Conservation (phyloP, 1,284 basidiomycete genomes). For the Trichosporon sp. region DNA sequence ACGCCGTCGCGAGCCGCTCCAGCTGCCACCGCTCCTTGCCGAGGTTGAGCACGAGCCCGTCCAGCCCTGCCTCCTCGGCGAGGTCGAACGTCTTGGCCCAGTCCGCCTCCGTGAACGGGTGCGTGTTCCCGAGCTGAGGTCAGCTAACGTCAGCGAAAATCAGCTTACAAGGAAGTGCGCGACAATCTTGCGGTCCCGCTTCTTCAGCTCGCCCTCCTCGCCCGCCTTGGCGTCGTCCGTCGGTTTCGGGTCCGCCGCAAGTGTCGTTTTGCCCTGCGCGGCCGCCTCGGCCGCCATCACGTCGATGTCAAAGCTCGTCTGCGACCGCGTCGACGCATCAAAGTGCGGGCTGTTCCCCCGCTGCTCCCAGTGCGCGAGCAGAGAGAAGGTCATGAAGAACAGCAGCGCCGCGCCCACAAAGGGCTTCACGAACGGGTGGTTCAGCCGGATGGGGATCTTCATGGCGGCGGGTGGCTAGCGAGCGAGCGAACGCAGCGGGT, state of each 20-base stretch:
- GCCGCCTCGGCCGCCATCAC: conserved; percentile 2
- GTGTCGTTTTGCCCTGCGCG: conserved; percentile 1
- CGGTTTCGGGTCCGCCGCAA: neutral
- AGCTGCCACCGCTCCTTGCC: conserved; percentile 49
- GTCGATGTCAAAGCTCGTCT: conserved; percentile 9
- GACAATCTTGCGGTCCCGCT: conserved; percentile 25
- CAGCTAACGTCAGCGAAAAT: neutral
- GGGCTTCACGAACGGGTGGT: conserved; percentile 15
- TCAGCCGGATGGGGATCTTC: conserved; percentile 10
- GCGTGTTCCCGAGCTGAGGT: conserved; percentile 48
- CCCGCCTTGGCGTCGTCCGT: neutral
- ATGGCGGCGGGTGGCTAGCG: neutral
- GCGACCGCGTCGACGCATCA: neutral
- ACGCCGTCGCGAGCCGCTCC: conserved; percentile 40
- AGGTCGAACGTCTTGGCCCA: conserved; percentile 43
- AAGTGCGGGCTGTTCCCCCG: conserved; percentile 9
- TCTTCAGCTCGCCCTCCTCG: neutral
- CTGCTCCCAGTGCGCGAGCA: conserved; percentile 23
- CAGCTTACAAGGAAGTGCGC: conserved; percentile 50
- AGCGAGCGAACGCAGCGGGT: neutral
- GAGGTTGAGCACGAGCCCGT: conserved; percentile 48
- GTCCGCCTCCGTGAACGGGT: conserved; percentile 41
- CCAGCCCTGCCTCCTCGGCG: conserved; percentile 41
- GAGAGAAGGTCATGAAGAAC: conserved; percentile 13
- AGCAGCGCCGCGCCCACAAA: conserved; percentile 15